Evolutionary conservation across 805 yeast genomes (phyloP), one percentile per base, ranked within the genome.

Genomic region (Sungouiozyma ichnusensis): DNA sequence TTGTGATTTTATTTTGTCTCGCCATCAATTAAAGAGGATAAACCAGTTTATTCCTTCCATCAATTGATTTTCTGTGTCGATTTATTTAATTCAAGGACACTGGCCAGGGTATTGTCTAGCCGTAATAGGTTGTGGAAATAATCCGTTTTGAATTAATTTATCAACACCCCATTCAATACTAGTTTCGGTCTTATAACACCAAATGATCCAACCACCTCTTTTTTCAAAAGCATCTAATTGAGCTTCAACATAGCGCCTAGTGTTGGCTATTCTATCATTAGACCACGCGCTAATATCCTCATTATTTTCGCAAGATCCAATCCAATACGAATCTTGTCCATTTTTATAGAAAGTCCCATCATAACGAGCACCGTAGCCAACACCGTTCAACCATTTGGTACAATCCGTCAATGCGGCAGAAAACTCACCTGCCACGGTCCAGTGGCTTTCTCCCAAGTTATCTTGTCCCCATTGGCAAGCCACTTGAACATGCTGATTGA

Each of bases 391-490:
- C 94, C 94, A 82, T 45, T 72, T 71, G 5, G 94, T 76, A 68
- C 97, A 88, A 64, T 88, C 97, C 2, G 96, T 87, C 49, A 88
- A 71, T 1, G 97, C 97, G 8, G 87, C 94, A 18, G 85, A 69
- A 85, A 90, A 88, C 66, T 88, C 96, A 46, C 96, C 97, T 37
- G 77, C 73, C 24, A 87, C 69, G 42, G 74, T 73, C 85, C 90
- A 83, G 61, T 82, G 85, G 53, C 68, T 62, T 59, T 83, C 86
- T 33, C 53, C 44, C 13, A 54, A 42, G 34, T 71, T 63, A 39
- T 63, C 57, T 43, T 62, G 43, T 38, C 76, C 79, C 66, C 76
- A 73, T 15, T 62, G 57, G 57, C 81, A 76, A 2, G 80, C 77
- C 33, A 65, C 55, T 29, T 62, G 48, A 39, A 90, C 52, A 53